A percentile compares a stretch with the other conserved stretches of the same genome.
Conservation (phyloP, 2,329 filamentous ascomycete species). For the Dothiorella sarmentorum region DNA sequence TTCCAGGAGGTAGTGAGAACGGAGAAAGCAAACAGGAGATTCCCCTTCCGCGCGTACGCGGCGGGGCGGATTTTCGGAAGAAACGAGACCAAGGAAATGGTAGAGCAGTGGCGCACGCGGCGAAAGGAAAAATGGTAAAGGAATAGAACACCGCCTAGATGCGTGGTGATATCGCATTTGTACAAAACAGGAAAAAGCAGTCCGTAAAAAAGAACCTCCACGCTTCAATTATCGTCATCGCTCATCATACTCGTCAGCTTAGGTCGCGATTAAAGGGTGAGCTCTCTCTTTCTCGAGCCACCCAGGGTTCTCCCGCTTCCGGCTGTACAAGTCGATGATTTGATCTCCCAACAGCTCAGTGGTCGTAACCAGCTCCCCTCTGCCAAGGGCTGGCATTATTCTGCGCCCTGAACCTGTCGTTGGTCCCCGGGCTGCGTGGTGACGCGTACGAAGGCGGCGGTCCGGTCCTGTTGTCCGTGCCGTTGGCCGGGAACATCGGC, state of each 20-base stretch:
- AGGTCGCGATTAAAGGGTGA: background rate
- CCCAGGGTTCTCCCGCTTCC: background rate
- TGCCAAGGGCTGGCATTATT: conserved; percentile 63
- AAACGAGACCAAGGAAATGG: conserved; percentile 8
- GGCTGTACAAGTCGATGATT: conserved; percentile 25
- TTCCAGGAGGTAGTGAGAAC: conserved; percentile 3
- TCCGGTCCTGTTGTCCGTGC: conserved; percentile 33
- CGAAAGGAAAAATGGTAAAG: background rate
- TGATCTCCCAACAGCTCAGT: conserved; percentile 44
- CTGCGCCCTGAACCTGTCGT: conserved; percentile 42
- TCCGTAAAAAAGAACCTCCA: conserved; percentile 15
- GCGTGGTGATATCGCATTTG: conserved; percentile 18
- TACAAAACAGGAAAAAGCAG: conserved; percentile 14
- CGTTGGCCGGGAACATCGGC: conserved; percentile 46
- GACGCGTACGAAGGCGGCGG: conserved; percentile 33
- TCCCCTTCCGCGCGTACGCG: background rate
- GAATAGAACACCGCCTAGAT: conserved; percentile 15
- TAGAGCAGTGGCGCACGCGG: conserved; percentile 9
- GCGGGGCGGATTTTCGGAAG: background rate
- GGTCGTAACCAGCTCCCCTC: conserved; percentile 62
- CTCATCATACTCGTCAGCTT: conserved; percentile 9
- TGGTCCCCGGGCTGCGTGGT: conserved; percentile 31
- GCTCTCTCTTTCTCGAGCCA: background rate
- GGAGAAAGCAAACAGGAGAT: conserved; percentile 4
- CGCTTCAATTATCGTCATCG: conserved; percentile 14